Evolutionary conservation across 352 stramenopile species (phyloP).

Genomic region (Nothophytophthora sp.): DNA sequence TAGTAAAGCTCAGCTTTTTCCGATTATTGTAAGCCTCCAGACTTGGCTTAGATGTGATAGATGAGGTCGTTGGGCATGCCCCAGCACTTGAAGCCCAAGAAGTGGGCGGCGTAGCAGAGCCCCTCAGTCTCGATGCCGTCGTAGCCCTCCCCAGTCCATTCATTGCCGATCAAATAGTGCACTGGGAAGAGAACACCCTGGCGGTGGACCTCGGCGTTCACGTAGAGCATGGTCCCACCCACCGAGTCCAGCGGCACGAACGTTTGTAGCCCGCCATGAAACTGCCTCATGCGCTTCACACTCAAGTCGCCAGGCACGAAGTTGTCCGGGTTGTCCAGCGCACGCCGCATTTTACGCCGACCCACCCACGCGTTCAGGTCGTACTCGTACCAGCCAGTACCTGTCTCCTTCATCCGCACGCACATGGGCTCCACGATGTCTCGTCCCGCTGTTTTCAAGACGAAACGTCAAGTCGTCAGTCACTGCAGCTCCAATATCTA

Average conservation of each 20-base stretch:
- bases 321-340: neutral
- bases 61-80: conserved; percentile 47
- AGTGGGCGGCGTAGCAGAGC: conserved; percentile 45
- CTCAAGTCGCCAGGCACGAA: conserved; percentile 21
- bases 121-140: conserved; percentile 55
- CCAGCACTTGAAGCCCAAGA: conserved; percentile 53
- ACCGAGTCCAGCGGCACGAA: conserved; percentile 44
- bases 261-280: conserved; percentile 3
- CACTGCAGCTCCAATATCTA: neutral
- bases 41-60: conserved; percentile 26
- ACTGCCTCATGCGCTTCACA: conserved; percentile 20
- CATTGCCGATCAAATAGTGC: conserved; percentile 40
- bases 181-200: conserved; percentile 47
- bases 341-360: conserved; percentile 13
- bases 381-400: conserved; percentile 23
- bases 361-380: conserved; percentile 27
- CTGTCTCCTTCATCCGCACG: conserved; percentile 14
- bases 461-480: neutral
- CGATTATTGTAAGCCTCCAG: no score
- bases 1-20: no score
- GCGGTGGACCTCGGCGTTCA: conserved; percentile 43
- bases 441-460: conserved; percentile 9
- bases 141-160: conserved; percentile 43
- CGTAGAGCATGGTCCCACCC: conserved; percentile 50
- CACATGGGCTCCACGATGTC: conserved; percentile 30